Conservation (phyloP, 2,329 filamentous ascomycete genomes). For the Aspergillus sojae region DNA sequence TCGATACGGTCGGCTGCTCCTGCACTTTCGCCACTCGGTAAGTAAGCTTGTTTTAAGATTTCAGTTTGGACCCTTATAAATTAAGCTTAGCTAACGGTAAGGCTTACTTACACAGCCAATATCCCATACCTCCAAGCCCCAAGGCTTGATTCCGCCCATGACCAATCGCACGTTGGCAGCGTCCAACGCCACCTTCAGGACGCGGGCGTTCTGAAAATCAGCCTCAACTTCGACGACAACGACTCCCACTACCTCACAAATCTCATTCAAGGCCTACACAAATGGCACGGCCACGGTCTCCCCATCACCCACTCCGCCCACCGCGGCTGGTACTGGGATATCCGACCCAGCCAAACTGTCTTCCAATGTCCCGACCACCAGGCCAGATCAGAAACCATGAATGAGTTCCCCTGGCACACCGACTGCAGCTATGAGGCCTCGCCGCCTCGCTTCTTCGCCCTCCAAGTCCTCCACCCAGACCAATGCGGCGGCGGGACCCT, state of each 20-base stretch:
- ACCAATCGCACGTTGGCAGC: background rate
- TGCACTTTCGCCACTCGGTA: background rate
- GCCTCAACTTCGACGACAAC: slow-evolving; percentile 35
- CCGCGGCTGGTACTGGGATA: slow-evolving; percentile 51
- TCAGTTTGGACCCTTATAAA: too few species aligned
- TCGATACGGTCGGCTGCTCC: background rate
- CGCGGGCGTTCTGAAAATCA: slow-evolving; percentile 42
- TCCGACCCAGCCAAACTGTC: slow-evolving; percentile 33
- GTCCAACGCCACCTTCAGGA: background rate
- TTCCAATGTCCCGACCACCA: slow-evolving; percentile 37
- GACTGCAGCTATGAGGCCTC: slow-evolving; percentile 48
- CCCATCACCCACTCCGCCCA: slow-evolving; percentile 47
- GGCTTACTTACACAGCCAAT: background rate
- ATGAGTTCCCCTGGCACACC: slow-evolving; percentile 49
- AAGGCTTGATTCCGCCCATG: background rate
- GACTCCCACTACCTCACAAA: slow-evolving; percentile 38
- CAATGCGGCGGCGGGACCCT: slow-evolving; percentile 45
- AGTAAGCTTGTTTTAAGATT: background rate
- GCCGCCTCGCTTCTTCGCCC: slow-evolving; percentile 44
- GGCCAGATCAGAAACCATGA: slow-evolving; percentile 48
- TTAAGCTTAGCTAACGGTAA: background rate
- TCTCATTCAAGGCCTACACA: slow-evolving; percentile 38
- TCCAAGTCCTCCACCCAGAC: slow-evolving; percentile 47
- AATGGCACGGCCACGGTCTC: slow-evolving; percentile 37
- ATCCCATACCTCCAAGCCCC: background rate